Percentiles rank a stretch among this genome's conserved stretches.
phyloP scores from a whole-genome alignment of 1,139 yeast species.

The Meyerozyma guilliermondii region DNA sequence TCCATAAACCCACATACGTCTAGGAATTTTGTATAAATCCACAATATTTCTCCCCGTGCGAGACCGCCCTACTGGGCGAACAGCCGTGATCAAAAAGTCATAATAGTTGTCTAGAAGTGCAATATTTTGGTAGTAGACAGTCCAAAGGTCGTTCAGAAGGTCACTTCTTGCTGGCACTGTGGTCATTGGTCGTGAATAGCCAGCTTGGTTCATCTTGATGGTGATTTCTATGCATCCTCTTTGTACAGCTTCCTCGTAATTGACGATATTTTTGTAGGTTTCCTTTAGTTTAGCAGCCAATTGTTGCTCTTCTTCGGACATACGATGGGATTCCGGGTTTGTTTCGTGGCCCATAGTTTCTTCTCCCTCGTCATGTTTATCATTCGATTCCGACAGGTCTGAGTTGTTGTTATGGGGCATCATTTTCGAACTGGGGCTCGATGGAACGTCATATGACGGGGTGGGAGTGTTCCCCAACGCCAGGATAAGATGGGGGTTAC shows the following conservation, averaged over 20 bases:
- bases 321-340: constrained; percentile 10
- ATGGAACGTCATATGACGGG: constrained; percentile 41
- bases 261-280: constrained; percentile 64
- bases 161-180: constrained; percentile 25
- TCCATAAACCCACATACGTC: constrained; percentile 82
- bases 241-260: constrained; percentile 64
- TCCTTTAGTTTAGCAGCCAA: constrained; percentile 68
- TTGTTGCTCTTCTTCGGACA: constrained; percentile 65
- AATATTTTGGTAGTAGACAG: constrained; percentile 62
- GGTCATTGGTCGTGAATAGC: background rate
- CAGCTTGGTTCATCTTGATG: constrained; percentile 40
- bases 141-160: constrained; percentile 62
- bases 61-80: constrained; percentile 55
- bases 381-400: constrained; percentile 40
- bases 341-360: constrained; percentile 5
- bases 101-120: constrained; percentile 64
- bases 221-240: constrained; percentile 58
- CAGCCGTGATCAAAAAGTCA: constrained; percentile 65
- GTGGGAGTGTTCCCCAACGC: constrained; percentile 31
- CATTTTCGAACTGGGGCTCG: constrained; percentile 32
- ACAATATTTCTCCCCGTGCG: constrained; percentile 73
- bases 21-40: constrained; percentile 67
- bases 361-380: constrained; percentile 2
- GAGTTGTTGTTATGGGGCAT: constrained; percentile 29
- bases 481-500: background rate